Evolutionary conservation across 331 rosid genomes (phyloP).

Genomic region (Rosa hybrid): DNA sequence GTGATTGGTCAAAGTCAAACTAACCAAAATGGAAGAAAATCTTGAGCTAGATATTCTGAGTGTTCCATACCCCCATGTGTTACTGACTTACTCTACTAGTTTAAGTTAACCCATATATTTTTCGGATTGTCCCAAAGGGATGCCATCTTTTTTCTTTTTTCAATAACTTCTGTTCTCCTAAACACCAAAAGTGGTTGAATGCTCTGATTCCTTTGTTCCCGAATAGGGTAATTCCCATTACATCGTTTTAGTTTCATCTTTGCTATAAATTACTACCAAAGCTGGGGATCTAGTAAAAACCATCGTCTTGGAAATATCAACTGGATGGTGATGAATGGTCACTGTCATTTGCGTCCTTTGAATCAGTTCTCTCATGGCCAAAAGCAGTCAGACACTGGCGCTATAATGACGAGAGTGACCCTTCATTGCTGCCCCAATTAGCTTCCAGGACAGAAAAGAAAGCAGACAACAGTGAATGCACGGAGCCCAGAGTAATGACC

Average conservation of each 20-base stretch:
- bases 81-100: not conserved
- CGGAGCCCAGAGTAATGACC: conserved; percentile 18
- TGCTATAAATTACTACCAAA: not conserved
- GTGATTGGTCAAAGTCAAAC: conserved; percentile 15
- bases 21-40: conserved; percentile 17
- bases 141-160: conserved; percentile 1
- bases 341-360: conserved; percentile 79
- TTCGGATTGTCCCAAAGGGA: not conserved
- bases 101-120: not conserved
- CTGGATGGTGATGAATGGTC: conserved; percentile 78
- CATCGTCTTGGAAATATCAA: conserved; percentile 63
- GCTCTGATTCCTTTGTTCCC: conserved; percentile 31
- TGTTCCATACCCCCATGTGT: not conserved
- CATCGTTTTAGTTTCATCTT: not conserved
- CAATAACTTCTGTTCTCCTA: not conserved
- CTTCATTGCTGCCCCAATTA: conserved; percentile 50
- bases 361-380: conserved; percentile 74
- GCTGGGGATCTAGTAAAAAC: not conserved
- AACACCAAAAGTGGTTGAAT: conserved; percentile 12
- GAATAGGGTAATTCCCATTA: conserved; percentile 22
- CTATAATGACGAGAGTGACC: conserved; percentile 85
- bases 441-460: conserved; percentile 36
- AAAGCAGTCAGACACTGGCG: conserved; percentile 87
- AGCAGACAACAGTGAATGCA: not conserved
- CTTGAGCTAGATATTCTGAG: conserved; percentile 11